Evolutionary conservation across 2,329 filamentous ascomycete species (phyloP).

Genomic region (Didymella segeticola): DNA sequence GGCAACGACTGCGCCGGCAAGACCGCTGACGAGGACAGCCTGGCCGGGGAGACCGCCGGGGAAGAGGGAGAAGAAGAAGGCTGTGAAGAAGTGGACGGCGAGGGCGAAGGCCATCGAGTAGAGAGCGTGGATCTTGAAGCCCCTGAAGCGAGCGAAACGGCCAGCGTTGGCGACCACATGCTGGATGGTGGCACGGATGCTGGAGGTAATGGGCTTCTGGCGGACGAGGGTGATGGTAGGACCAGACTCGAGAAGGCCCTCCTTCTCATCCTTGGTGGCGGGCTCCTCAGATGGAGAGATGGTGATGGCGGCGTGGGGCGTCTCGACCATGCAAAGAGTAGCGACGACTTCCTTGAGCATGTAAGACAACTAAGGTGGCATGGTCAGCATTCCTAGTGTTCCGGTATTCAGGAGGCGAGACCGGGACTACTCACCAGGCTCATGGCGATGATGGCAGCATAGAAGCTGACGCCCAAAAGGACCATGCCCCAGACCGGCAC

Average conservation of each 20-base stretch:
- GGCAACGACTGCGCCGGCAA: constrained; percentile 67
- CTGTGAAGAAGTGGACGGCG: constrained; percentile 32
- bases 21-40: constrained; percentile 60
- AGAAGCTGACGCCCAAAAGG: constrained; percentile 44
- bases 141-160: constrained; percentile 72
- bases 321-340: constrained; percentile 70
- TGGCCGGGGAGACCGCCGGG: constrained; percentile 51
- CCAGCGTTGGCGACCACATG: constrained; percentile 71
- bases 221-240: constrained; percentile 54
- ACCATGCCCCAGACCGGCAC: constrained; percentile 40
- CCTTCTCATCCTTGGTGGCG: constrained; percentile 51
- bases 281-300: constrained; percentile 56
- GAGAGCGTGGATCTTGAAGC: constrained; percentile 60
- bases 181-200: constrained; percentile 63
- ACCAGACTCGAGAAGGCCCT: constrained; percentile 48
- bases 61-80: constrained; percentile 55
- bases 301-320: constrained; percentile 60
- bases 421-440: constrained; percentile 45
- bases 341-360: constrained; percentile 66
- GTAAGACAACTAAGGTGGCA: constrained; percentile 53
- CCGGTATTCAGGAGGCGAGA: constrained; percentile 10
- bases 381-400: constrained; percentile 12
- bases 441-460: constrained; percentile 52
- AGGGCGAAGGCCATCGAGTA: constrained; percentile 41
- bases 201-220: constrained; percentile 67